Evolutionary conservation across 441 rosid species (phyloP), one percentile per base, ranked within the genome.

Genomic region (Gossypium trilobum): DNA sequence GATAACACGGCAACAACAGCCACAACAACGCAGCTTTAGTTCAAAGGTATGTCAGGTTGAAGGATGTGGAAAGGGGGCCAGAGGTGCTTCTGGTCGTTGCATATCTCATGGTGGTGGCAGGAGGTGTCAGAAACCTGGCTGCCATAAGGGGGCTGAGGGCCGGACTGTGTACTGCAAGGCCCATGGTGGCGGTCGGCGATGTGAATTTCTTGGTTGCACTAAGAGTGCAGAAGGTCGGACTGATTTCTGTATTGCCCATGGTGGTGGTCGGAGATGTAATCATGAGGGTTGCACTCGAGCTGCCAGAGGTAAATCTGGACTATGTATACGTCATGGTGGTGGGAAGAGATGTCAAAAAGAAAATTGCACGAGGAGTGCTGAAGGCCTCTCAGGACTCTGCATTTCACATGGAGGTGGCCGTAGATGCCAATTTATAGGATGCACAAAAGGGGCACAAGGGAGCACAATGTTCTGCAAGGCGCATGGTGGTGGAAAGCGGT

Each of bases 401-500:
- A 94, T 94, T 70, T 94, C 99, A 20, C 97, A 94, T 77, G 99
- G 99, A 58, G 99, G 99, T 17, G 99, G 99, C 11, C 92, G 97
- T 0, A 87, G 99, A 56, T 94, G 99, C 82, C 97, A 90, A 73
- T 80, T 86, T 25, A 7, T 50, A 2, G 99, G 87, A 51, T 94
- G 99, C 82, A 78, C 93, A 4, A 94, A 94, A 73, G 99, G 99
- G 52, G 99, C 99, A 8, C 99, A 94, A 78, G 99, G 99, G 71
- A 89, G 99, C 80, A 94, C 99, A 2, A 87, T 89, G 94, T 91
- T 87, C 85, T 94, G 99, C 85, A 94, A 94, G 76, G 97, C 97
- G 27, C 99, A 94, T 10, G 99, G 99, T 71, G 99, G 99, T 64
- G 99, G 99, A 5, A 92, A 90, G 78, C 91, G 99, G 20, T 94